phyloP scores from a whole-genome alignment of 306 rosid species.

The Corylus americana region DNA sequence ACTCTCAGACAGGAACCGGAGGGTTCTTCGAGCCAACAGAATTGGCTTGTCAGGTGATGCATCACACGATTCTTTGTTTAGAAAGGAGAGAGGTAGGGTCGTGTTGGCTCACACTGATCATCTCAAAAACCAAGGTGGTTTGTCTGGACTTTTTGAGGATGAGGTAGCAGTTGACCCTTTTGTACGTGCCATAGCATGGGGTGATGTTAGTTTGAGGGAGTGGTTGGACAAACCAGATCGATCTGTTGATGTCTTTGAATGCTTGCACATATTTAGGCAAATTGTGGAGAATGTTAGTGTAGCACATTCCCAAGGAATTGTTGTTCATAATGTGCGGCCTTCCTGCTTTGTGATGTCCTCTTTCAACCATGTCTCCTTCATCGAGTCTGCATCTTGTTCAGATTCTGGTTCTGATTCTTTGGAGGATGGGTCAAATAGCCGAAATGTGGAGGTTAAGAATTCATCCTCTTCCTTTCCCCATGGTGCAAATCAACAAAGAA shows the following conservation, averaged over 20 bases:
- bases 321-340: constrained; percentile 91
- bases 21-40: constrained; percentile 39
- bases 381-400: constrained; percentile 92
- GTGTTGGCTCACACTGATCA: constrained; percentile 45
- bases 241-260: constrained; percentile 64
- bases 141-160: constrained; percentile 64
- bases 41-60: constrained; percentile 49
- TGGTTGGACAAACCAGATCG: constrained; percentile 90
- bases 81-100: constrained; percentile 53
- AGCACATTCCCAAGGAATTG: constrained; percentile 89
- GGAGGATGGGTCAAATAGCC: constrained; percentile 60
- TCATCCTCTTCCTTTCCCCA: constrained; percentile 43
- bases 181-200: constrained; percentile 57
- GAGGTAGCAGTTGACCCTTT: constrained; percentile 56
- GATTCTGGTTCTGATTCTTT: constrained; percentile 87
- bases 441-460: constrained; percentile 46
- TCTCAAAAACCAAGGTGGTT: constrained; percentile 46
- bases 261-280: constrained; percentile 87
- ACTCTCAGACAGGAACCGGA: constrained; percentile 52
- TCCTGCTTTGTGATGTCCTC: constrained; percentile 97
- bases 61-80: constrained; percentile 46
- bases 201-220: constrained; percentile 88
- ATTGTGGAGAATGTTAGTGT: constrained; percentile 74
- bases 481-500: constrained; percentile 41
- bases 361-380: constrained; percentile 85